Base-by-base conservation (phyloP, 1,284 basidiomycete genomes). In the Peniophora sp. region DNA sequence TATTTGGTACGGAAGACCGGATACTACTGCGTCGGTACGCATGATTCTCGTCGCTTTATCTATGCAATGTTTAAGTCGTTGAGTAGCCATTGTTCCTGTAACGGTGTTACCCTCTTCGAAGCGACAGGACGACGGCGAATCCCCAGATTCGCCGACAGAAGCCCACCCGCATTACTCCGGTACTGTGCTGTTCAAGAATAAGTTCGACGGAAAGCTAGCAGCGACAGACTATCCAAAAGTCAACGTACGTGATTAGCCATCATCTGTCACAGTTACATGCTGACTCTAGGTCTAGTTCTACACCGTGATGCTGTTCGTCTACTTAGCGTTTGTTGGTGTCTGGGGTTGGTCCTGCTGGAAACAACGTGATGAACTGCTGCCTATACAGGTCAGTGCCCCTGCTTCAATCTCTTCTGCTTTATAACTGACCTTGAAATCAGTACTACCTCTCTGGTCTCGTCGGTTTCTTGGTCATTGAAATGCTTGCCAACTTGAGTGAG, bases 141-240 rank as follows among this genome's bases (percentile, higher is more conserved):
- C 5, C 27, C 27, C 27, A 12, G 27, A 32, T 12, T 32, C 27
- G 27, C 55, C 67, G n/a, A 73, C 75, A 35, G 77, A 80, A 58
- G 68, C 77, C 44, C 92, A 95, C 62, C 85, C 92, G n/a, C 74
- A 76, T 19, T 99, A 95, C 68, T 73, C 74, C 8, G 96, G 93
- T 24, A 69, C 76, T 24, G 87, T 98, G 43, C 71, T 87, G 45
- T 99, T 98, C 75, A 79, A 79, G 59, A 98, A 97, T 67, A 83
- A 77, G 2, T 98, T 98, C 65, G 71, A 88, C 36, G 96, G 96
- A 35, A 81, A 91, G 65, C 75, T 99, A 17, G 82, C 96, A 2
- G 94, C 95, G 2, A 81, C 89, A 2, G 96, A 99, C 65, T 97
- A 97, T 65, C 96, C 96, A n/a, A 99, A 99, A 80, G 89, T 98